These are phyloP conservation scores for Juncus inflexus DNA, from an alignment of 176 grass and related monocot genomes.

Conservation along the genomic window DNA sequence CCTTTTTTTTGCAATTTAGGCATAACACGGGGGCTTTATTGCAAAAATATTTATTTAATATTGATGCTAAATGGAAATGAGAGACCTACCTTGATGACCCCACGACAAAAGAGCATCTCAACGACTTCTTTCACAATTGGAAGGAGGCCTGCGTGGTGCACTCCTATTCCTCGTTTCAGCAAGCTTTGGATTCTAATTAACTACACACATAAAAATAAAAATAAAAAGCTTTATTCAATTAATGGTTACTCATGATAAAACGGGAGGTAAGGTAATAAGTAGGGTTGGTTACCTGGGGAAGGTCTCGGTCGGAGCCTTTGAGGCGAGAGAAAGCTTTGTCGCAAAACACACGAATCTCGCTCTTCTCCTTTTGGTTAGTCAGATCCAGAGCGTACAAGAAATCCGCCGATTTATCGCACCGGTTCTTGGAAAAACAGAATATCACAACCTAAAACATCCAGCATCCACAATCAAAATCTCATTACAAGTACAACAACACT, in stretches of 20 bases:
- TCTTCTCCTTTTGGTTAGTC: slow-evolving; percentile 86
- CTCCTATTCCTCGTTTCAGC: slow-evolving; percentile 80
- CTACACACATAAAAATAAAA: slow-evolving; percentile 31
- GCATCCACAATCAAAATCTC: slow-evolving; percentile 25
- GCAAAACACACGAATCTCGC: slow-evolving; percentile 95
- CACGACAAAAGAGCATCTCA: slow-evolving; percentile 96
- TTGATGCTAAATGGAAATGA: no score
- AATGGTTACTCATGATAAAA: background rate
- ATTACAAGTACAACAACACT: slow-evolving; percentile 23
- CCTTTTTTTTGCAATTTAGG: background rate
- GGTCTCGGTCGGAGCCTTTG: slow-evolving; percentile 88
- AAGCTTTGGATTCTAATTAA: slow-evolving; percentile 78
- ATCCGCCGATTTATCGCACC: slow-evolving; percentile 92
- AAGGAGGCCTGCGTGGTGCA: slow-evolving; percentile 97
- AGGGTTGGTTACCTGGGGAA: slow-evolving; percentile 59
- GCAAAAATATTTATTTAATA: no score
- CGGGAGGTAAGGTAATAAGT: background rate
- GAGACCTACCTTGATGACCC: slow-evolving; percentile 56
- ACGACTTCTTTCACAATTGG: slow-evolving; percentile 99
- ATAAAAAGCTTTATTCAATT: background rate
- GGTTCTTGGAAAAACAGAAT: slow-evolving; percentile 97
- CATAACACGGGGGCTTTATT: background rate
- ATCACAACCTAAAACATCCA: slow-evolving; percentile 71
- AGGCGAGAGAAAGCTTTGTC: slow-evolving; percentile 97
- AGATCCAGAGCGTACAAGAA: slow-evolving; percentile 72